Percentiles rank a stretch among this genome's conserved stretches.
Conservation (phyloP, 495 filamentous ascomycete genomes). For the Tirmania nivea region DNA sequence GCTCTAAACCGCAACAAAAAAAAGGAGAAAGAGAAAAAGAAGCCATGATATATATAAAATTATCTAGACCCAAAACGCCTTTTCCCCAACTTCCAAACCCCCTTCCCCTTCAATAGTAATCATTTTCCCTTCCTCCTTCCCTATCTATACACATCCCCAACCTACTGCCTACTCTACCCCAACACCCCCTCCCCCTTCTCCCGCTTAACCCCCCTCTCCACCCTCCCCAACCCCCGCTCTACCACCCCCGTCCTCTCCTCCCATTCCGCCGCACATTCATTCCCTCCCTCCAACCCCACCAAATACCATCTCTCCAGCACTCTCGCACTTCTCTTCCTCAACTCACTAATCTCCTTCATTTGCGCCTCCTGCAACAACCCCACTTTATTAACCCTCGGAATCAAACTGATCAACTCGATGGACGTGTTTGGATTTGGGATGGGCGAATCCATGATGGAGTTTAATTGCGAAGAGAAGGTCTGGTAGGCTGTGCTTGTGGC, state of each 20-base stretch:
- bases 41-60: too few species aligned
- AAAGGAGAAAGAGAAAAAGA: too few species aligned
- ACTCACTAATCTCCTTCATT: conserved; percentile 43
- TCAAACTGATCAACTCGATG: conserved; percentile 42
- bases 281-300: conserved; percentile 22
- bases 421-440: conserved; percentile 48
- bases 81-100: too few species aligned
- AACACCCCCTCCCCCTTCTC: conserved; percentile 11
- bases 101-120: too few species aligned
- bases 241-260: conserved; percentile 21
- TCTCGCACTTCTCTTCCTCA: conserved; percentile 49
- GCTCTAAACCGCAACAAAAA: too few species aligned
- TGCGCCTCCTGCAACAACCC: conserved; percentile 47
- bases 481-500: conserved; percentile 54
- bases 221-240: conserved; percentile 17
- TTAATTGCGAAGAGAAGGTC: conserved; percentile 53
- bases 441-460: conserved; percentile 55
- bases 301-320: conserved; percentile 69
- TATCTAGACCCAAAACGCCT: too few species aligned
- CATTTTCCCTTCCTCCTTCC: too few species aligned
- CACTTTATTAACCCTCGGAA: conserved; percentile 47
- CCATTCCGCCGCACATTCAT: conserved; percentile 19
- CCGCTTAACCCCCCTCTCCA: conserved; percentile 3
- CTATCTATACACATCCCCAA: too few species aligned
- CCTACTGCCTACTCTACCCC: conserved; percentile 4